These are phyloP conservation scores for Abelmoschus esculentus DNA, from an alignment of 345 rosid genomes.

Conservation along the genomic window DNA sequence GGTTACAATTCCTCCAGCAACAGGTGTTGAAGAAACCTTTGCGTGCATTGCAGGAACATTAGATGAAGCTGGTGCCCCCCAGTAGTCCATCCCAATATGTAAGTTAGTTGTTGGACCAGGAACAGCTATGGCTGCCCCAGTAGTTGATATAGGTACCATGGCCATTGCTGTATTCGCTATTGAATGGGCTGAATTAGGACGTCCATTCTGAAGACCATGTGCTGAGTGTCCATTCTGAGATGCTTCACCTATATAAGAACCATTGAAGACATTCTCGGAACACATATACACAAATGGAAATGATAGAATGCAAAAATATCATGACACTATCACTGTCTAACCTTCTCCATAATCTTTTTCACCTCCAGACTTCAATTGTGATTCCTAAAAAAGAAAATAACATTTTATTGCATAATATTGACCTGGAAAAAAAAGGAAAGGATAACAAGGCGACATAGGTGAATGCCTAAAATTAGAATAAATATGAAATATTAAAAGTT, in stretches of 20 bases:
- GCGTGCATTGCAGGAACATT: slow-evolving; percentile 58
- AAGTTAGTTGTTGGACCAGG: slow-evolving; percentile 87
- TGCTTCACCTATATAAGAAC: slow-evolving; percentile 39
- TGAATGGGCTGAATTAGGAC: slow-evolving; percentile 35
- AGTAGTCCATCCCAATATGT: slow-evolving; percentile 97
- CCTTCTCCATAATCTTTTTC: slow-evolving; percentile 71
- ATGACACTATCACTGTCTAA: slow-evolving; percentile 19
- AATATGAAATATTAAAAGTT: background rate
- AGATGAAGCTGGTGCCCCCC: slow-evolving; percentile 75
- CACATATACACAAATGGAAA: background rate
- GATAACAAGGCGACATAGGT: background rate
- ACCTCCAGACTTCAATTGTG: slow-evolving; percentile 69
- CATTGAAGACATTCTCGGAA: slow-evolving; percentile 13
- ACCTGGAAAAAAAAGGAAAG: background rate
- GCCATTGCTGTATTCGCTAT: slow-evolving; percentile 47
- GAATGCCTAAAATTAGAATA: background rate
- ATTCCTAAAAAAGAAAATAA: slow-evolving; percentile 36
- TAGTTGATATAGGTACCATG: slow-evolving; percentile 52
- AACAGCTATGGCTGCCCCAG: slow-evolving; percentile 45
- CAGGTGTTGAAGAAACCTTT: slow-evolving; percentile 62
- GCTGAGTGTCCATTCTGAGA: slow-evolving; percentile 73
- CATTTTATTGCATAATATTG: slow-evolving; percentile 5
- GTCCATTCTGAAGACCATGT: slow-evolving; percentile 64
- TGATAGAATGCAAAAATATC: background rate
- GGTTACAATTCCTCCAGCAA: slow-evolving; percentile 55